Conservation (phyloP, 352 stramenopile genomes). For the Globisporangium radiosum region DNA sequence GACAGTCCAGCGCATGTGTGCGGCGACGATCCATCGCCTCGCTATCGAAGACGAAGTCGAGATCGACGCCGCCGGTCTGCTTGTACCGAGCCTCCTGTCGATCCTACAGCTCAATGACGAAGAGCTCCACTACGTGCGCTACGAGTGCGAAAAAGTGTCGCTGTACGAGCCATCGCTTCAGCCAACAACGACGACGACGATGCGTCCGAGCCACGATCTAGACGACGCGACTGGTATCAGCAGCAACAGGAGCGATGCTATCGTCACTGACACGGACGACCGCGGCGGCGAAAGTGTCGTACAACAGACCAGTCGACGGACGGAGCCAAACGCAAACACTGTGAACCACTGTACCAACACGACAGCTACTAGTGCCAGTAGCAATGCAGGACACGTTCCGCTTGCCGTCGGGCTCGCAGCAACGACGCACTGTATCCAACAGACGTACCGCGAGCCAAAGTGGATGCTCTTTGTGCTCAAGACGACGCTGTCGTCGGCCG, state of each 20-base stretch:
- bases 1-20: constrained; percentile 32
- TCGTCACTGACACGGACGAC: not conserved
- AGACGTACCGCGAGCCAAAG: constrained; percentile 54
- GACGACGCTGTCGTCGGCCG: constrained; percentile 51
- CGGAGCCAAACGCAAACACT: not conserved
- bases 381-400: not conserved
- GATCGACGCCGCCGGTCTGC: constrained; percentile 25
- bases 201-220: not conserved
- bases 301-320: not conserved
- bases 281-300: not conserved
- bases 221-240: too few relatives aligned
- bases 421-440: constrained; percentile 40
- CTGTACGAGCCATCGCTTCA: constrained; percentile 17
- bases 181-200: not conserved
- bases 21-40: constrained; percentile 59
- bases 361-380: too few relatives aligned
- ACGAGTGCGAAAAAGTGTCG: constrained; percentile 67
- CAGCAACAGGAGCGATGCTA: too few relatives aligned
- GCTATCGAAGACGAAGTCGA: constrained; percentile 47
- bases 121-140: constrained; percentile 65
- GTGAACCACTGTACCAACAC: not conserved
- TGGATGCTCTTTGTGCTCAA: constrained; percentile 71
- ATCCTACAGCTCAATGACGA: constrained; percentile 54
- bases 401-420: constrained; percentile 10
- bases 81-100: constrained; percentile 51